Percentiles rank a stretch among this genome's conserved stretches.
Conservation (phyloP, 257 asterid genomes). For the Salvia miltiorrhiza region DNA sequence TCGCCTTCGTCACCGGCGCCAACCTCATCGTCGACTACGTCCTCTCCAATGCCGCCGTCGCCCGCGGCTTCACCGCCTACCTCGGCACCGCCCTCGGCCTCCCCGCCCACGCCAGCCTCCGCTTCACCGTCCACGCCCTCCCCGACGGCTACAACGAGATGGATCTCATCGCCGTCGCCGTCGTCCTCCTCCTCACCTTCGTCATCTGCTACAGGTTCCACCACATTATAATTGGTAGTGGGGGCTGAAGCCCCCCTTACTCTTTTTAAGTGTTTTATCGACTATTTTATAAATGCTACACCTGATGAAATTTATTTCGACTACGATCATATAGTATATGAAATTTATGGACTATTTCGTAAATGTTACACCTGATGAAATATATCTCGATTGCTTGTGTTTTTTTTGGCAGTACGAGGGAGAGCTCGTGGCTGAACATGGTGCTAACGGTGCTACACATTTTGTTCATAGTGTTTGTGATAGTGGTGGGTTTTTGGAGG, state of each 20-base stretch:
- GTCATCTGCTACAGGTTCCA: constrained; percentile 81
- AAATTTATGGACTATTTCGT: too few species aligned
- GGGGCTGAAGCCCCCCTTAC: too few species aligned
- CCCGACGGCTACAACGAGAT: constrained; percentile 81
- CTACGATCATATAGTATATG: too few species aligned
- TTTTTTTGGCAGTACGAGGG: constrained; percentile 57
- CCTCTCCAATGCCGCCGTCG: constrained; percentile 92
- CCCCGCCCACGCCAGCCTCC: constrained; percentile 35
- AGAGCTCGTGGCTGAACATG: constrained; percentile 83
- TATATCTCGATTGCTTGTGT: neutral
- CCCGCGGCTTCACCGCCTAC: constrained; percentile 86
- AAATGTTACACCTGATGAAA: neutral
- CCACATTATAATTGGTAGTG: neutral
- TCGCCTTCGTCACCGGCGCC: constrained; percentile 83
- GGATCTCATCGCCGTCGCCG: constrained; percentile 72
- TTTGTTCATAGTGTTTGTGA: constrained; percentile 65
- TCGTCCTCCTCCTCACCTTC: constrained; percentile 67
- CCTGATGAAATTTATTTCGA: neutral
- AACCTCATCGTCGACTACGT: constrained; percentile 84
- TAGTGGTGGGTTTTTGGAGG: constrained; percentile 68
- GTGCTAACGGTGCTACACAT: constrained; percentile 71
- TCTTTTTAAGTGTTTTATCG: too few species aligned
- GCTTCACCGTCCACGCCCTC: constrained; percentile 46
- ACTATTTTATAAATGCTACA: too few species aligned
- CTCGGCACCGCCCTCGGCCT: constrained; percentile 68